Percentiles rank a stretch among this genome's conserved stretches.
phyloP scores from a whole-genome alignment of 805 yeast species.

The Isabelozyma gotoi region DNA sequence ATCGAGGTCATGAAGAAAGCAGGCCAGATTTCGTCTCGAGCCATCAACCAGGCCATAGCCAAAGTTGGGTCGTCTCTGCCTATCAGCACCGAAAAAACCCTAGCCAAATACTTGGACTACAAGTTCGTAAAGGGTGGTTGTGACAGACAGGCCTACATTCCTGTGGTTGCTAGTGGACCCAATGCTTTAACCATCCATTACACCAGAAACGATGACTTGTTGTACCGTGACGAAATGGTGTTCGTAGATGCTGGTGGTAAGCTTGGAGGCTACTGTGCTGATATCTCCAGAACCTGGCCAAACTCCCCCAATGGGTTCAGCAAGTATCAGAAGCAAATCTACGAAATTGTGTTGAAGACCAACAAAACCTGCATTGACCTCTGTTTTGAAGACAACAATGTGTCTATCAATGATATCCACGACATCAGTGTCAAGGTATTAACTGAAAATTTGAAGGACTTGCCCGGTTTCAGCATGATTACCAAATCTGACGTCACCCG shows the following conservation, averaged over 20 bases:
- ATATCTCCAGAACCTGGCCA: constrained; percentile 97
- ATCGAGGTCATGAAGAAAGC: constrained; percentile 78
- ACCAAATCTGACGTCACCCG: constrained; percentile 52
- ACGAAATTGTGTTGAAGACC: constrained; percentile 83
- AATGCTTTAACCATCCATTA: constrained; percentile 92
- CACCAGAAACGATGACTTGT: constrained; percentile 83
- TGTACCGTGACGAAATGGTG: constrained; percentile 77
- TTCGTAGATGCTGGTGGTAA: constrained; percentile 95
- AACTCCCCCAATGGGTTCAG: constrained; percentile 67
- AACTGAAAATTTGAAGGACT: constrained; percentile 63
- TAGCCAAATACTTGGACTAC: constrained; percentile 79
- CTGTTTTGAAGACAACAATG: constrained; percentile 54
- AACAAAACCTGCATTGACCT: constrained; percentile 73
- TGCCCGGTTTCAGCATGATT: constrained; percentile 60
- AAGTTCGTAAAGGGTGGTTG: constrained; percentile 86
- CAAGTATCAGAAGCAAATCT: constrained; percentile 78
- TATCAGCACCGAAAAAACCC: constrained; percentile 70
- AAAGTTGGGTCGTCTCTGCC: constrained; percentile 41
- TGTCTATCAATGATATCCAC: constrained; percentile 75
- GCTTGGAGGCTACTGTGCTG: constrained; percentile 92
- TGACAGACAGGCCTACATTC: constrained; percentile 85
- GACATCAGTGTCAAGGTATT: constrained; percentile 59
- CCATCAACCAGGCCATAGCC: constrained; percentile 80
- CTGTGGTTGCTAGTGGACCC: constrained; percentile 93
- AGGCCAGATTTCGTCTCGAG: constrained; percentile 77